Percentiles rank a stretch among this genome's conserved stretches.
These are phyloP conservation scores for Gorgonomyces haynaldii DNA, from an alignment of 192 early-diverging fungal species.

Conservation along the genomic window DNA sequence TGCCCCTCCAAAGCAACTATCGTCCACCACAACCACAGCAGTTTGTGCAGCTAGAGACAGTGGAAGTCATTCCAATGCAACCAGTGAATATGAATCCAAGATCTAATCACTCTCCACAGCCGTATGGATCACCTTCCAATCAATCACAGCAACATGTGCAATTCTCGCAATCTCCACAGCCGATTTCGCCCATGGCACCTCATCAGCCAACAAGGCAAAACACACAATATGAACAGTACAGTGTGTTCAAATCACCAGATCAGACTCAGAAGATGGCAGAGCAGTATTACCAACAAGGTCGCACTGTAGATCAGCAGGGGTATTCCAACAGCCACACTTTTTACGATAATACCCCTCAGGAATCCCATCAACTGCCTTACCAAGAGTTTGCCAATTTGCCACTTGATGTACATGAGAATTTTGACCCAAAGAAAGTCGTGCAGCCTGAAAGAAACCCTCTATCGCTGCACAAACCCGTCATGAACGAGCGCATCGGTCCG, in stretches of 20 bases:
- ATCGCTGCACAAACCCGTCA: slow-evolving; percentile 3
- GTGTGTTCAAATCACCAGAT: too few species aligned
- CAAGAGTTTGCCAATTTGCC: neutral
- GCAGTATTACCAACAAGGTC: neutral
- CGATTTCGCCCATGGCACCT: too few species aligned
- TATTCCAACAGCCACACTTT: neutral
- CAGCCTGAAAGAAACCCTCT: neutral
- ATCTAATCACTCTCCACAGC: neutral
- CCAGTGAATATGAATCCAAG: neutral
- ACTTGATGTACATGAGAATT: too few species aligned
- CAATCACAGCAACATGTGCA: too few species aligned
- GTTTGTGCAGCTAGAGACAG: neutral
- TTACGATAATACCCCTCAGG: neutral
- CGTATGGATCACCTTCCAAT: neutral
- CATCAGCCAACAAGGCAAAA: too few species aligned
- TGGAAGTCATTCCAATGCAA: neutral
- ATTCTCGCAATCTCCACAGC: too few species aligned
- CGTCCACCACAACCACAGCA: too few species aligned
- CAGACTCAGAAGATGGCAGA: neutral
- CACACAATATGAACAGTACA: too few species aligned
- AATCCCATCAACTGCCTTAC: neutral
- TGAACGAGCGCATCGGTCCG: slow-evolving; percentile 5
- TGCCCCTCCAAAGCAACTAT: neutral
- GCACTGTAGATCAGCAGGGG: neutral
- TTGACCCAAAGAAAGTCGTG: neutral